A percentile compares a stretch with the other conserved stretches of the same genome.
phyloP scores from a whole-genome alignment of 177 flowering plant genomes.

The Vitis hybrid region DNA sequence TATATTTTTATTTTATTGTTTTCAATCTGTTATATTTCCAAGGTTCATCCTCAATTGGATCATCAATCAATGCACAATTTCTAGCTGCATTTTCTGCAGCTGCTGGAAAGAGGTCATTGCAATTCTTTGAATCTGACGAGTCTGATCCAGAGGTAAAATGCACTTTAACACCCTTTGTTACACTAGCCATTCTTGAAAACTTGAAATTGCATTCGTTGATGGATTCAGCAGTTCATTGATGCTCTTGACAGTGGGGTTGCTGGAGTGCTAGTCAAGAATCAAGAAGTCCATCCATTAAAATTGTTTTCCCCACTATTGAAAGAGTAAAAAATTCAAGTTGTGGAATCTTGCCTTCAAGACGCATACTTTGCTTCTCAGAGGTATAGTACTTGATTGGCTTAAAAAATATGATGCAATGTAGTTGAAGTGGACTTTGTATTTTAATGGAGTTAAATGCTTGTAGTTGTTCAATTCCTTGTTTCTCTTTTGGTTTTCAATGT shows the following conservation, averaged over 20 bases:
- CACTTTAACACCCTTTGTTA: background rate
- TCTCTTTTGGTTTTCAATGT: background rate
- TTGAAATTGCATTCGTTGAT: background rate
- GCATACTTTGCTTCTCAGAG: constrained; percentile 11
- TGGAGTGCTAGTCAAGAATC: constrained; percentile 82
- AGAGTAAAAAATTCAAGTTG: constrained; percentile 56
- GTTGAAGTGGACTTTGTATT: no score
- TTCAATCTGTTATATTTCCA: constrained; percentile 1
- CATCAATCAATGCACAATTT: constrained; percentile 69
- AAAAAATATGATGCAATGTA: no score
- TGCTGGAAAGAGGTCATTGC: constrained; percentile 63
- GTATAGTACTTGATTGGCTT: constrained; percentile 32
- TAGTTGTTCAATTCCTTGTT: background rate
- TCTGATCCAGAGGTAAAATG: constrained; percentile 87
- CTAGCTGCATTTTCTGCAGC: constrained; percentile 90
- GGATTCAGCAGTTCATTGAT: constrained; percentile 9
- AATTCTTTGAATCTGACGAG: constrained; percentile 69
- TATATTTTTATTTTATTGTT: background rate
- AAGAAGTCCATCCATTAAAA: constrained; percentile 66
- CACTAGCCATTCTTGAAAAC: background rate
- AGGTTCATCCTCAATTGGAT: constrained; percentile 90
- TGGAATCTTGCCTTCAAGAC: no score
- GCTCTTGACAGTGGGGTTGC: constrained; percentile 73
- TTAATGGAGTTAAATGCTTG: no score
- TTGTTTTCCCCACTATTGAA: constrained; percentile 78